These are phyloP conservation scores for Gamarada debralockiae DNA, from an alignment of 495 filamentous ascomycete genomes.

Conservation along the genomic window DNA sequence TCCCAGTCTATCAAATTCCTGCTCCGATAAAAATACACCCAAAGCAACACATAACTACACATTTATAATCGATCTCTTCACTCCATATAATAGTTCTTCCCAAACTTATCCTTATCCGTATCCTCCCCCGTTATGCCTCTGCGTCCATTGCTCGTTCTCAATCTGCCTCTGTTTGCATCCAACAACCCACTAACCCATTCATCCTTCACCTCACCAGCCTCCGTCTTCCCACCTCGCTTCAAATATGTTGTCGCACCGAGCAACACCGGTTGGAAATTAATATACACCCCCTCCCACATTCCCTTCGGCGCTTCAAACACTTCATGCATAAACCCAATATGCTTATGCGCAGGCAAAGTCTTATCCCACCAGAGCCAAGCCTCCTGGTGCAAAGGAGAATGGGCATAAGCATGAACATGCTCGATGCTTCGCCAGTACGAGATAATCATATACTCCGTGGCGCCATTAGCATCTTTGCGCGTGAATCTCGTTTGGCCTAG, in stretches of 20 bases:
- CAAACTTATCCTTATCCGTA: constrained; percentile 9
- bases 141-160: constrained; percentile 12
- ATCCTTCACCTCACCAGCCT: constrained; percentile 8
- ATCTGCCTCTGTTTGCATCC: constrained; percentile 8
- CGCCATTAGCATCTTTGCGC: constrained; percentile 9
- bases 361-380: constrained; percentile 18
- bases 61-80: too few relatives aligned
- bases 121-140: constrained; percentile 7
- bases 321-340: constrained; percentile 20
- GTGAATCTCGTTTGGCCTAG: constrained; percentile 9
- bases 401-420: constrained; percentile 15
- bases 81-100: constrained; percentile 11
- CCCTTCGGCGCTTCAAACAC: constrained; percentile 14
- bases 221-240: constrained; percentile 13
- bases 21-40: too few relatives aligned
- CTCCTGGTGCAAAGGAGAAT: constrained; percentile 5
- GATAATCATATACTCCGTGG: constrained; percentile 7
- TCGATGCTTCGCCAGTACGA: constrained; percentile 14
- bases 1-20: too few relatives aligned
- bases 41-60: too few relatives aligned
- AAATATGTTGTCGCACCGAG: constrained; percentile 11
- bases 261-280: constrained; percentile 17
- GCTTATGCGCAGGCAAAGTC: constrained; percentile 9
- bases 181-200: constrained; percentile 18
- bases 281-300: constrained; percentile 16